Evolutionary conservation across 2,329 filamentous ascomycete genomes (phyloP), one percentile per base, ranked within the genome.

Genomic region (Paraphoma chrysanthemicola): DNA sequence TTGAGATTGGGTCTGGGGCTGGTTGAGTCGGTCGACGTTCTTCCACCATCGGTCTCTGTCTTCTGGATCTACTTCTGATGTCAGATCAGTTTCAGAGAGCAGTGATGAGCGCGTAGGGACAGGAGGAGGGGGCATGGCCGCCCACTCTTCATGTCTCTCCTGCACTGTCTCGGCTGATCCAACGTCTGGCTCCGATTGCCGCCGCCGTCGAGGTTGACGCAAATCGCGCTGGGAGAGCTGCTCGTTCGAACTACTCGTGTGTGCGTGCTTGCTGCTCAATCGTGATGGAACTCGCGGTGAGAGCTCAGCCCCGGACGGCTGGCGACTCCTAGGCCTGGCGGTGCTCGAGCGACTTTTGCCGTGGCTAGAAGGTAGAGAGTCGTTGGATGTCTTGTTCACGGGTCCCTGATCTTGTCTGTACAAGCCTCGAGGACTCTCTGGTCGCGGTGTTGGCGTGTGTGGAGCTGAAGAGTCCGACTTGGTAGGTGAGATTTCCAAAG

Each of bases 31-130:
- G 16, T 62, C 53, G 1, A 67, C 51, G 47, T 60, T 56, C 41
- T 64, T 68, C 63, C 67, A 71, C 69, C 69, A 73, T 42, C 59
- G 57, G 28, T 63, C 60, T 44, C 50, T 61, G 44, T 56, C 51
- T 55, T 33, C 38, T 52, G 44, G 28, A 58, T 70, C 70, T 66
- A 60, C 36, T 31, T 66, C 63, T 6, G 63, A 59, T 36, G 62
- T 66, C 49, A 64, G 58, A 58, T 63, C 62, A 30, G 41, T 44
- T 30, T 67, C 59, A 48, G 63, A 62, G 3, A 57, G 31, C 9
- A 66, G 36, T 17, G 68, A 66, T 11, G 51, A 46, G 18, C 48
- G 41, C 28, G 48, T 48, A 53, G 39, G 48, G 42, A 54, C 23
- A 11, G 46, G 45, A 38, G 60, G 53, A 28, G 63, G 55, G 33